Conservation (phyloP, 2,329 filamentous ascomycete species). For the Stemphylium vesicarium region DNA sequence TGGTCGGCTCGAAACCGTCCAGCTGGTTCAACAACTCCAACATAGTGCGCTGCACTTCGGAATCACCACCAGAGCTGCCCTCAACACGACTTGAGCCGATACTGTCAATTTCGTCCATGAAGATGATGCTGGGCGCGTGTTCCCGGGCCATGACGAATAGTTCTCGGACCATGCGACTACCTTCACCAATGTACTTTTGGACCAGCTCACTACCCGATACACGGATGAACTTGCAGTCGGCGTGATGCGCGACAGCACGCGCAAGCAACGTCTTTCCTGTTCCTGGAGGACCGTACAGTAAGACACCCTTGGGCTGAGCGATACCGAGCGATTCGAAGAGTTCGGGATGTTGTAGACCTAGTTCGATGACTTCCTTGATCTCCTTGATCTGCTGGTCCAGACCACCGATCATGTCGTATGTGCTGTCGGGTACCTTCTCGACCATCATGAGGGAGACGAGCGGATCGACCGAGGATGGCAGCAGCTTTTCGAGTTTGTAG, state of each 20-base stretch:
- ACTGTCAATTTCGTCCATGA: constrained; percentile 99
- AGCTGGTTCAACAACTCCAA: constrained; percentile 97
- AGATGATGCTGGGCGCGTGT: constrained; percentile 97
- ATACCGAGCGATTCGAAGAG: constrained; percentile 99
- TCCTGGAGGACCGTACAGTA: constrained; percentile 94
- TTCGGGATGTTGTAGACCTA: constrained; percentile 97
- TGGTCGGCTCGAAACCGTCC: constrained; percentile 97
- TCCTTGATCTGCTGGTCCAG: constrained; percentile 99
- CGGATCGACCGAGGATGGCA: constrained; percentile 96
- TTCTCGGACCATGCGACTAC: constrained; percentile 97
- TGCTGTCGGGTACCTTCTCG: constrained; percentile 98
- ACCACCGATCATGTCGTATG: constrained; percentile 99
- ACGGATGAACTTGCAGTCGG: constrained; percentile 98
- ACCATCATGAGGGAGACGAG: constrained; percentile 99
- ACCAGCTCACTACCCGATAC: constrained; percentile 96
- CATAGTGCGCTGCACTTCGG: constrained; percentile 98
- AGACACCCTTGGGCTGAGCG: constrained; percentile 94
- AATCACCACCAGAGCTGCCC: constrained; percentile 92
- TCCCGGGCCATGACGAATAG: constrained; percentile 99
- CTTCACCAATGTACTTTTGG: constrained; percentile 99
- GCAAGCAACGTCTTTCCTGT: constrained; percentile 97
- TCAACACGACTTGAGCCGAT: constrained; percentile 98
- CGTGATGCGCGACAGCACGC: constrained; percentile 95
- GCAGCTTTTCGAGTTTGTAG: constrained; percentile 98
- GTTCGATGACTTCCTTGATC: constrained; percentile 99